Evolutionary conservation across 768 basidiomycete species (phyloP), one percentile per base, ranked within the genome.

Genomic region (Boletellus emodensis): DNA sequence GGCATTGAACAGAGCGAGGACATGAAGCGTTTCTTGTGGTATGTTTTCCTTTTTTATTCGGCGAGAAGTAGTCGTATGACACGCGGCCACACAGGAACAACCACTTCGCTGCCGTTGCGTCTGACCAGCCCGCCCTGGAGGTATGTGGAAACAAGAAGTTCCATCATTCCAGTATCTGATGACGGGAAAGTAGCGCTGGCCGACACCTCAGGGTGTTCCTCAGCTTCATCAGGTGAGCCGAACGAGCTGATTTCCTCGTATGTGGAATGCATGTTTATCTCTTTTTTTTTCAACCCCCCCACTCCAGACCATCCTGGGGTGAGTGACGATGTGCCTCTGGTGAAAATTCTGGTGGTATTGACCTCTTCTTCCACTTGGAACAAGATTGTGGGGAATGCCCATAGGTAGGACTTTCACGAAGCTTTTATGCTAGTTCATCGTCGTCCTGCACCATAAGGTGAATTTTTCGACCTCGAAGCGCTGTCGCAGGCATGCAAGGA

Each of bases 1-100:
- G 84, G 84, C 3, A 79, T 87, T 42, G 82, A 85, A 51, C 83
- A 84, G 61, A 74, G 76, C 18, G 81, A 84, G n/a, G 82, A 82
- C 38, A 84, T 84, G 84, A 86, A 84, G 55, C 74, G 78, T 9
- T 86, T 85, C 68, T 65, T 85, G 17, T 87, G 85, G 84, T 83
- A 59, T 13, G 71, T 61, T 10, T 12, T 3, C n/a, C 4, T 26
- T 36, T 52, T 11, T 14, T 18, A 7, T 44, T 14, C 4, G 9
- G 8, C 3, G 6, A 46, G 17, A 44, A 35, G 42, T 17, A 17
- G 3, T 2, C 14, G 26, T 8, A 7, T 47, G 40, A 45, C 32
- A 15, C 9, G 34, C n/a, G 28, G 35, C 28, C 13, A n/a, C 8
- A 24, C 52, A 84, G 84, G 84, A 75, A 87, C 63, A 85, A 85